phyloP scores from a whole-genome alignment of 768 basidiomycete genomes.

The Roridomyces roridus region DNA sequence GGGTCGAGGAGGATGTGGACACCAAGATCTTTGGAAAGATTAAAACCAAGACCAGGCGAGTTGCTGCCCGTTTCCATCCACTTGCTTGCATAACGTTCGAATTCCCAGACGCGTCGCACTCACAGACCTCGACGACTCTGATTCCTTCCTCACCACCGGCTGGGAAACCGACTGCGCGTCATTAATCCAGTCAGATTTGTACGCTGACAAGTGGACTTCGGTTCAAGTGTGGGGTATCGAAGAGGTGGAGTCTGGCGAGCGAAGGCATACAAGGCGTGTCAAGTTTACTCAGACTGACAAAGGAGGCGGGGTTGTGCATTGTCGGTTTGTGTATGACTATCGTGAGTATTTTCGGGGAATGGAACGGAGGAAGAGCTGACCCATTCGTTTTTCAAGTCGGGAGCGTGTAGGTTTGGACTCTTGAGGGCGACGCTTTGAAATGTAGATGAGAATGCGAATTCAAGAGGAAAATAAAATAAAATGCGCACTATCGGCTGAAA shows the following conservation, averaged over 20 bases:
- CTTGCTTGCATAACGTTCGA: too few species aligned
- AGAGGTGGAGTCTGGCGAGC: slow-evolving; percentile 58
- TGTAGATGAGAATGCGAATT: too few species aligned
- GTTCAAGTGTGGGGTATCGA: slow-evolving; percentile 81
- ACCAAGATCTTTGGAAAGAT: background rate
- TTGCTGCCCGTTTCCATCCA: too few species aligned
- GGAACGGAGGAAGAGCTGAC: too few species aligned
- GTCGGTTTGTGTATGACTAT: slow-evolving; percentile 71
- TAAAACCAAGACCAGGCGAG: background rate
- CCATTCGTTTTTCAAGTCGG: too few species aligned
- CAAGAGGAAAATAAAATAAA: too few species aligned
- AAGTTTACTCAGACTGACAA: slow-evolving; percentile 65
- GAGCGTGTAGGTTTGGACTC: too few species aligned
- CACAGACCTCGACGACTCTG: slow-evolving; percentile 50
- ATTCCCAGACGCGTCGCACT: slow-evolving; percentile 54
- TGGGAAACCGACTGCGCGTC: slow-evolving; percentile 46
- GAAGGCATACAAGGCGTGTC: slow-evolving; percentile 63
- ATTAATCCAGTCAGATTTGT: slow-evolving; percentile 48
- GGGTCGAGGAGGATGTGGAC: background rate
- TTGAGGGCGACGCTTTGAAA: too few species aligned
- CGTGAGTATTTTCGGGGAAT: slow-evolving; percentile 42
- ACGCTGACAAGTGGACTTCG: slow-evolving; percentile 70
- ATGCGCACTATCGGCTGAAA: too few species aligned
- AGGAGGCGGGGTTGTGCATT: slow-evolving; percentile 61
- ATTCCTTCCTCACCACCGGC: slow-evolving; percentile 47